Percentiles rank a stretch among this genome's conserved stretches.
These are phyloP conservation scores for Dryadomyces quercivorus DNA, from an alignment of 2,329 filamentous ascomycete genomes.

Conservation along the genomic window DNA sequence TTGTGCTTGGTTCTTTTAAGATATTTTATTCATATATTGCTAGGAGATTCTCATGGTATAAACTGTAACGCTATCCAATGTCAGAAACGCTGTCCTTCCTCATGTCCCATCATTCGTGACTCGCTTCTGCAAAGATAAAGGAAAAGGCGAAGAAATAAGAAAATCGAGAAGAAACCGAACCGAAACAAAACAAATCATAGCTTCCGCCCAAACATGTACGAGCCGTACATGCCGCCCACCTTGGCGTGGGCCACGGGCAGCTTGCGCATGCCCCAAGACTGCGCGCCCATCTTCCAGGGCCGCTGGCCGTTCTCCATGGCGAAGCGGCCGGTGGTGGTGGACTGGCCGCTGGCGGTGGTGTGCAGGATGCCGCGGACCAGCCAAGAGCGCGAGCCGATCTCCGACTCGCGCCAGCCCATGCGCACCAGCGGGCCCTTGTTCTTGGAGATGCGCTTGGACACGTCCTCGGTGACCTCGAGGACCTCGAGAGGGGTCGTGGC, in stretches of 20 bases:
- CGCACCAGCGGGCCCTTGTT: constrained; percentile 46
- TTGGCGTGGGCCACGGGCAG: constrained; percentile 85
- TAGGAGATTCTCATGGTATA: too few species aligned
- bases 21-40: too few species aligned
- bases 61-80: too few species aligned
- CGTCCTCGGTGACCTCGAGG: constrained; percentile 59
- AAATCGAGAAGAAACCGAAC: constrained; percentile 3
- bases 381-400: constrained; percentile 55
- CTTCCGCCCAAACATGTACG: constrained; percentile 50
- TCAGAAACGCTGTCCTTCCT: too few species aligned
- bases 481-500: constrained; percentile 60
- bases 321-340: constrained; percentile 4
- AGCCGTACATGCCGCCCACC: constrained; percentile 87
- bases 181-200: constrained; percentile 24
- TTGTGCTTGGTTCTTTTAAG: too few species aligned
- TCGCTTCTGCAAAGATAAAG: not conserved
- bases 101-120: too few species aligned
- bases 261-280: constrained; percentile 79
- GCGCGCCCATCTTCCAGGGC: constrained; percentile 74
- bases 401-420: constrained; percentile 58
- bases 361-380: constrained; percentile 45
- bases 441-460: constrained; percentile 53
- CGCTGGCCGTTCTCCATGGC: constrained; percentile 34
- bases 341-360: constrained; percentile 29
- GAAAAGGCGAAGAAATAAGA: not conserved